Base-by-base conservation (phyloP, 2,329 filamentous ascomycete species). In the Fusarium tuaranense region DNA sequence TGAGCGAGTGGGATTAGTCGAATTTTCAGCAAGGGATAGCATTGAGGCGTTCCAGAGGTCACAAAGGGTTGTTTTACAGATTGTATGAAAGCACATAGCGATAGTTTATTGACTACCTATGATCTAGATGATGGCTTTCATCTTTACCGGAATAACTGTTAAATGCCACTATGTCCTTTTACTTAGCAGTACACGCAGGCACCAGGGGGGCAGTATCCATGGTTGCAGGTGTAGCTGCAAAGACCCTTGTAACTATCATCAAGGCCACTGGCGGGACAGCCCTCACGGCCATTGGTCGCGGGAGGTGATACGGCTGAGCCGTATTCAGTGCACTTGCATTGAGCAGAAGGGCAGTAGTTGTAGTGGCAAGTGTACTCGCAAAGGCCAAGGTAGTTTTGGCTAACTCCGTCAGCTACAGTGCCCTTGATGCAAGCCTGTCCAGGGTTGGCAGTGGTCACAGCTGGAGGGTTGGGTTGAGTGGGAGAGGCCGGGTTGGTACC, bases 151-250 rank as follows among this genome's bases (percentile, higher is more conserved):
- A 8, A 48, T 2, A 22, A 41, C 5, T 51, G 2, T 30, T 10
- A 30, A 51, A 25, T 51, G 9, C 9, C 25, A n/a, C 25, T 6
- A 30, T 7, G 4, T 16, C 5, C 5, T 51, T 51, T 18, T n/a
- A 13, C 25, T 51, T 61, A 75, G 2, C 73, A 75, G 5, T 73
- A 75, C 38, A 38, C 57, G 3, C 81, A 82, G 18, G 81, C 81
- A 81, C 48, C 68, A 18, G 64, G n/a, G 0, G 86, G 86, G 61
- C 85, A 87, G 68, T 87, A 87, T 0, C 85, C 86, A 73, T 86
- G 84, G 68, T 82, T 83, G 55, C 86, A 87, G 14, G 84, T 80
- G 70, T 82, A 88, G 67, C 82, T 86, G 71, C 86, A 88, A 18
- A 88, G 81, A 0, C 85, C 86, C 44, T 82, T 70, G 69, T 87